phyloP scores from a whole-genome alignment of 2,329 filamentous ascomycete genomes.

The Hortaea werneckii region DNA sequence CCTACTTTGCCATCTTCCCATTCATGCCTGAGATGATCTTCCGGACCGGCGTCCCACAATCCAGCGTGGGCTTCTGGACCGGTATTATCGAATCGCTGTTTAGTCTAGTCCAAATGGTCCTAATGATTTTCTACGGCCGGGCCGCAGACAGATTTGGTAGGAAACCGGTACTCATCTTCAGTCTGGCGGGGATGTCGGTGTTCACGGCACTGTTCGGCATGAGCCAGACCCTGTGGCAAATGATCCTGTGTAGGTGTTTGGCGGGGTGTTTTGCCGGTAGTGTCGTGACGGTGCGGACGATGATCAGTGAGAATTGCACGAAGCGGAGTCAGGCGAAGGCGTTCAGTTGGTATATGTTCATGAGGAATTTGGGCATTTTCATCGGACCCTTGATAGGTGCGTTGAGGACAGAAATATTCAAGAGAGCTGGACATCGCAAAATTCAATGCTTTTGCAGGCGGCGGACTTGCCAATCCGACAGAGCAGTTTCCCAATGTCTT shows the following conservation, averaged over 20 bases:
- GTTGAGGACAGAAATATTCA: not conserved
- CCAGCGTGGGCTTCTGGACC: constrained; percentile 70
- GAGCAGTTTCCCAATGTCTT: constrained; percentile 53
- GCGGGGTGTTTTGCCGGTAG: constrained; percentile 67
- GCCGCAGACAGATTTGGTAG: constrained; percentile 59
- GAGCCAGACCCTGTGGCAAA: constrained; percentile 57
- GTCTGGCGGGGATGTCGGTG: constrained; percentile 52
- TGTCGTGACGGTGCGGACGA: constrained; percentile 63
- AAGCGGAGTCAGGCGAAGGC: constrained; percentile 59
- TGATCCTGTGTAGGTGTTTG: constrained; percentile 61
- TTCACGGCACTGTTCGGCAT: constrained; percentile 59
- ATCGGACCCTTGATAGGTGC: constrained; percentile 54
- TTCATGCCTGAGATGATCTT: constrained; percentile 71
- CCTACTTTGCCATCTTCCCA: constrained; percentile 76
- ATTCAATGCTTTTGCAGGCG: constrained; percentile 37
- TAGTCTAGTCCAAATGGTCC: constrained; percentile 62
- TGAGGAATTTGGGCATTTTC: constrained; percentile 62
- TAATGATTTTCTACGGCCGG: constrained; percentile 66
- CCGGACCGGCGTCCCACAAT: constrained; percentile 51
- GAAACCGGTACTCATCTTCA: constrained; percentile 61
- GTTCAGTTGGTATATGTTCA: constrained; percentile 69
- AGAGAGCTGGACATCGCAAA: not conserved
- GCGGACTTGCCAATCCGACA: constrained; percentile 57
- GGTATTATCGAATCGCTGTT: constrained; percentile 65
- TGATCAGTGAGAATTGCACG: constrained; percentile 65